Percentiles rank a stretch among this genome's conserved stretches.
phyloP scores from a whole-genome alignment of 371 early-diverging fungal genomes.

The Mucor sp. region DNA sequence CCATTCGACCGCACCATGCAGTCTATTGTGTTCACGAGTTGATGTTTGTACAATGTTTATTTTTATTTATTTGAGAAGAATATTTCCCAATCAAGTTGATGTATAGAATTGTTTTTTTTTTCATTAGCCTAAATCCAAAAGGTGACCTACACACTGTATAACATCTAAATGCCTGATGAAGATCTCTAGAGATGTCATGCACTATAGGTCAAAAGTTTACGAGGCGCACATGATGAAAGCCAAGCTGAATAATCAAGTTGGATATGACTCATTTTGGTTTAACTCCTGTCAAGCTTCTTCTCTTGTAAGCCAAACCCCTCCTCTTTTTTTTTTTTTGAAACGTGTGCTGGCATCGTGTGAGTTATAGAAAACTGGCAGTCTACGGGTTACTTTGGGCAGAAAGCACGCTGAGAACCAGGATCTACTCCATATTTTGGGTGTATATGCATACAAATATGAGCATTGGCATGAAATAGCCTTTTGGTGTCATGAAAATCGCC shows the following conservation, averaged over 20 bases:
- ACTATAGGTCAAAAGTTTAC: neutral
- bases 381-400: too few relatives aligned
- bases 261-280: neutral
- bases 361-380: too few relatives aligned
- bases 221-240: neutral
- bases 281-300: neutral
- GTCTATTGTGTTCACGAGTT: neutral
- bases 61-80: neutral
- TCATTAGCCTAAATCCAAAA: neutral
- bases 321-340: neutral
- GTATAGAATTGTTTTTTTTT: neutral
- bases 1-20: neutral
- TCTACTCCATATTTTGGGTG: too few relatives aligned
- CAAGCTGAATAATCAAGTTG: neutral
- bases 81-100: neutral
- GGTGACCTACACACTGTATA: neutral
- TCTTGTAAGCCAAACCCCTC: neutral
- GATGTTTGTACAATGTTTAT: neutral
- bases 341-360: too few relatives aligned
- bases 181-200: neutral
- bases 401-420: too few relatives aligned
- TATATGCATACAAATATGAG: too few relatives aligned
- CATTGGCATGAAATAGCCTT: too few relatives aligned
- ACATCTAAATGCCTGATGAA: neutral
- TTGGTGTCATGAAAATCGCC: too few relatives aligned